Evolutionary conservation across 2,329 filamentous ascomycete species (phyloP).

Genomic region (Diaporthe vaccinii): DNA sequence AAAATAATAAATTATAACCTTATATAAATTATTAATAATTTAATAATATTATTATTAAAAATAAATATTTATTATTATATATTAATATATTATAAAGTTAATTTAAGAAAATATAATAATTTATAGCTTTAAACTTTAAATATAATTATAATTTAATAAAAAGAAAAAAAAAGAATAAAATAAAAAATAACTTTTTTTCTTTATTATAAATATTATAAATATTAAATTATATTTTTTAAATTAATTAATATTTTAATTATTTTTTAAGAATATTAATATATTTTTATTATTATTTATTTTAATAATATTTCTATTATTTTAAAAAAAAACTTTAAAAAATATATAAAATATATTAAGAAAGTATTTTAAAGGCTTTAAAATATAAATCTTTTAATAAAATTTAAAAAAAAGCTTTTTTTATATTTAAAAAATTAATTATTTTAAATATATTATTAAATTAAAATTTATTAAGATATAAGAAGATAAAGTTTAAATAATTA

Average conservation of each 20-base stretch:
- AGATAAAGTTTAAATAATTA: neutral
- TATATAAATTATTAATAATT: too few species aligned
- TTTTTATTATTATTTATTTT: neutral
- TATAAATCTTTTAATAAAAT: neutral
- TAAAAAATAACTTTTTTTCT: slow-evolving; percentile 18
- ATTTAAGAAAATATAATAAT: slow-evolving; percentile 9
- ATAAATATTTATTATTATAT: neutral
- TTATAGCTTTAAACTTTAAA: slow-evolving; percentile 20
- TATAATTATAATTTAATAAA: neutral
- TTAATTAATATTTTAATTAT: neutral
- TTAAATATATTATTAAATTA: slow-evolving; percentile 1
- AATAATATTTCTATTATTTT: neutral
- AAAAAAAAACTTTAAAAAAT: neutral
- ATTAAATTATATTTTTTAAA: neutral
- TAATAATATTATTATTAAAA: slow-evolving; percentile 25
- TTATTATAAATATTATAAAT: neutral
- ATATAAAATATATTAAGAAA: neutral
- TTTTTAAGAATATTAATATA: neutral
- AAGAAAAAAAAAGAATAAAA: slow-evolving; percentile 1
- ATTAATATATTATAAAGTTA: slow-evolving; percentile 6
- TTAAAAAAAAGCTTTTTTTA: too few species aligned
- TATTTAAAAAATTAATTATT: neutral
- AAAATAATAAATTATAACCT: too few species aligned
- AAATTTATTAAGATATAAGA: neutral
- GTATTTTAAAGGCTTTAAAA: neutral